Evolutionary conservation across 371 early-diverging fungal genomes (phyloP).

Genomic region (Catenaria anguillulae): DNA sequence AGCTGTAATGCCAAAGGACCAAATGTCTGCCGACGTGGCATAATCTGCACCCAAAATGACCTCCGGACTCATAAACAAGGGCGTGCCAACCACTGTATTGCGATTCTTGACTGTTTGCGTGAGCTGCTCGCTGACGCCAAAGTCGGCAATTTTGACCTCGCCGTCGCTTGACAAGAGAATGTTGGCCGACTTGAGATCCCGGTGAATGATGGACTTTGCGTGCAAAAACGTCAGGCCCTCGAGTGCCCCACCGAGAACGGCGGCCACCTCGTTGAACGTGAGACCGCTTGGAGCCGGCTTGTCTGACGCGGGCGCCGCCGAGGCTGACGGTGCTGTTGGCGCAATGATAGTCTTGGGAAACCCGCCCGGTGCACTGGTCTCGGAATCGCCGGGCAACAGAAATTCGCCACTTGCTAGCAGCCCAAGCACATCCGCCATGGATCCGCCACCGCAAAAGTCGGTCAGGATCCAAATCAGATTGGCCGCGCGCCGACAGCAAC

Average conservation of each 20-base stretch:
- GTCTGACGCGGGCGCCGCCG: neutral
- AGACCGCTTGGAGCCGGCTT: constrained; percentile 5
- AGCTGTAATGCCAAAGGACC: constrained; percentile 25
- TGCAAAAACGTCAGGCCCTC: constrained; percentile 24
- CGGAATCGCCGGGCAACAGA: neutral
- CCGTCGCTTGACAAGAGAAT: neutral
- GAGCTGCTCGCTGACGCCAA: constrained; percentile 24
- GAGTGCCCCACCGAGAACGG: constrained; percentile 21
- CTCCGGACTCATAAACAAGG: constrained; percentile 26
- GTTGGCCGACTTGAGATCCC: constrained; percentile 20
- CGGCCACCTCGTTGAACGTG: constrained; percentile 14
- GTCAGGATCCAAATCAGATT: constrained; percentile 21
- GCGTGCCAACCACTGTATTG: constrained; percentile 23
- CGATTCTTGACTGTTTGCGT: constrained; percentile 12
- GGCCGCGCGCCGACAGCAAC: constrained; percentile 13
- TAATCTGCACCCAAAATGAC: constrained; percentile 25
- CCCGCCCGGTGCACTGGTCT: neutral
- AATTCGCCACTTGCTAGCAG: constrained; percentile 12
- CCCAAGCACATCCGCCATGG: constrained; percentile 17
- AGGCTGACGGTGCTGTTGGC: neutral
- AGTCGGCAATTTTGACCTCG: constrained; percentile 16
- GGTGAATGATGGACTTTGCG: constrained; percentile 16
- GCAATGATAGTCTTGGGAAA: neutral
- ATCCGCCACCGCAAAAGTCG: constrained; percentile 24
- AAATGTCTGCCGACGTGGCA: constrained; percentile 21